These are phyloP conservation scores for Mortierella sp. DNA, from an alignment of 371 early-diverging fungal species.

Conservation along the genomic window DNA sequence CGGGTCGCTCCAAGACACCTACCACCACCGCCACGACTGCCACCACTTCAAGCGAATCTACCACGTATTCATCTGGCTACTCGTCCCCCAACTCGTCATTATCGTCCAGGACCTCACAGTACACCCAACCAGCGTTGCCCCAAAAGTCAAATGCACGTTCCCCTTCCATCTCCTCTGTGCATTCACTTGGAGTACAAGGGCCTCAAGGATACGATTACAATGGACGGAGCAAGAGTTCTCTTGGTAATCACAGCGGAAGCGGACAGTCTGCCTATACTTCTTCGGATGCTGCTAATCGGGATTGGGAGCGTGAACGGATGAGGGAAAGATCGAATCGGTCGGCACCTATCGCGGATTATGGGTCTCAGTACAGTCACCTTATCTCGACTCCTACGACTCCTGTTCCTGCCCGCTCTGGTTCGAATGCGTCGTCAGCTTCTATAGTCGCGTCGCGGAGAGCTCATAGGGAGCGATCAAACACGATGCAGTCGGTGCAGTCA, in stretches of 20 bases:
- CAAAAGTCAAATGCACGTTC: constrained; percentile 35
- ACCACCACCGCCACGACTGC: not conserved
- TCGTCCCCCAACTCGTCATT: constrained; percentile 7
- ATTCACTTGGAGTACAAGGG: constrained; percentile 21
- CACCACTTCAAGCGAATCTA: not conserved
- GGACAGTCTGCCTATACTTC: not conserved
- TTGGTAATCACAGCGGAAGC: not conserved
- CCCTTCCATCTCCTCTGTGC: constrained; percentile 25
- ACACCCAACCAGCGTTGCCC: constrained; percentile 25
- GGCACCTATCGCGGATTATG: constrained; percentile 13
- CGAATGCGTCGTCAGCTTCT: constrained; percentile 11
- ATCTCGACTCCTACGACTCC: constrained; percentile 14
- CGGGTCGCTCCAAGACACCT: constrained; percentile 18
- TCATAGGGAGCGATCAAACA: constrained; percentile 31
- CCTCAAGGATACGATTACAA: not conserved
- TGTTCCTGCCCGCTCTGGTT: constrained; percentile 18
- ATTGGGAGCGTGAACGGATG: constrained; percentile 5
- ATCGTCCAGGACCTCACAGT: constrained; percentile 18
- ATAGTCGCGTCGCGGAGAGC: constrained; percentile 6
- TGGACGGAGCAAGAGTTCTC: constrained; percentile 9
- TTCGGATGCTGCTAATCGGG: not conserved
- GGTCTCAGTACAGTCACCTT: not conserved
- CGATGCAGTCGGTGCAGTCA: constrained; percentile 25
- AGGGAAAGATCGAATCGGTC: constrained; percentile 6
- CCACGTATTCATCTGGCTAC: not conserved